Evolutionary conservation across 1,284 basidiomycete species (phyloP), one percentile per base, ranked within the genome.

Genomic region (Pterulicium gracile): DNA sequence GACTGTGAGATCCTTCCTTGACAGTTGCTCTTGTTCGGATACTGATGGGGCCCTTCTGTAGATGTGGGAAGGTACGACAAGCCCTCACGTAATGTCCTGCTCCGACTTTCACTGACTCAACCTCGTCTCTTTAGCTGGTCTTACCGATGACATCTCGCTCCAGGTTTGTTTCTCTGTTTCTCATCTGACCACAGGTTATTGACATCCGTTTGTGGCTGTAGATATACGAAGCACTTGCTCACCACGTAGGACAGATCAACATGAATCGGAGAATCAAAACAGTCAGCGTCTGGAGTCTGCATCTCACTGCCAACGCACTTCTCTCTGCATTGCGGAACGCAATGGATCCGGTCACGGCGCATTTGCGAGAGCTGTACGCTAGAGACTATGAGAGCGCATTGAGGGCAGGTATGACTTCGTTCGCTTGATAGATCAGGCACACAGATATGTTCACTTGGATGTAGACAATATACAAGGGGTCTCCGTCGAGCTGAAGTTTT

Each of bases 161-260:
- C 86, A 90, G 68, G 84, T 81, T 51, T 39, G 56, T 50, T n/a
- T n/a, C n/a, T n/a, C n/a, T n/a, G n/a, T n/a, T n/a, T n/a, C n/a
- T n/a, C n/a, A n/a, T n/a, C n/a, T n/a, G n/a, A n/a, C n/a, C n/a
- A n/a, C n/a, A n/a, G n/a, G n/a, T n/a, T n/a, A n/a, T n/a, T n/a
- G n/a, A n/a, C n/a, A n/a, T n/a, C n/a, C n/a, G n/a, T n/a, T n/a
- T n/a, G n/a, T n/a, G n/a, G n/a, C n/a, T n/a, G n/a, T 54, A 88
- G 79, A 82, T 82, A 20, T 93, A 95, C 61, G 86, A 88, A 46
- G 93, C 93, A 4, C 75, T 97, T 50, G 92, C 92, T 2, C 81
- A 91, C 60, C 93, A 97, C 61, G 93, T 95, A 50, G 81, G 81
- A 1, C 85, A 91, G 56, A 79, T 77, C 13, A 86, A 89, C 54